phyloP scores from a whole-genome alignment of 2,329 filamentous ascomycete species.

The Nectriaceae sp. region DNA sequence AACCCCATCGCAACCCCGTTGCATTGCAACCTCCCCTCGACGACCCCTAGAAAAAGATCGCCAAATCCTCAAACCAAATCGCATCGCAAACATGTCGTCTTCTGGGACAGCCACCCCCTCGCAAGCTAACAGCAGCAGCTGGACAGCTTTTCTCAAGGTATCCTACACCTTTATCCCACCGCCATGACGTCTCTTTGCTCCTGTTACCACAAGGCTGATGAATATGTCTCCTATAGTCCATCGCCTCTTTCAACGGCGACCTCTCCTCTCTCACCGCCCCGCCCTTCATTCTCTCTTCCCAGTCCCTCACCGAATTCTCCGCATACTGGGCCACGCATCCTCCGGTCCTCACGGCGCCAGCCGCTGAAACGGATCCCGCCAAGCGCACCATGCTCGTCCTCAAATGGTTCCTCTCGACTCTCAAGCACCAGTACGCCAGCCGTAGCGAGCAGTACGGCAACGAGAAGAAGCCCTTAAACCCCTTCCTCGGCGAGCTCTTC shows the following conservation, averaged over 20 bases:
- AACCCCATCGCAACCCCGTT: constrained; percentile 1
- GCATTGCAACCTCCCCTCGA: background rate
- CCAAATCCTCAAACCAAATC: background rate
- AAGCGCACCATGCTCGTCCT: constrained; percentile 86
- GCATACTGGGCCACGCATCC: constrained; percentile 84
- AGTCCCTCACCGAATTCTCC: constrained; percentile 78
- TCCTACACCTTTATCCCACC: background rate
- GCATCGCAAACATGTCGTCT: constrained; percentile 32
- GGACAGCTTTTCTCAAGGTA: constrained; percentile 56
- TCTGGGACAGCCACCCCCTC: constrained; percentile 31
- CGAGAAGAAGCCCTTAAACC: constrained; percentile 97
- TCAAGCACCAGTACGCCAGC: constrained; percentile 81
- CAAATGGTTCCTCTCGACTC: constrained; percentile 92
- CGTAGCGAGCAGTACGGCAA: constrained; percentile 79
- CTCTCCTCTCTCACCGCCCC: constrained; percentile 79
- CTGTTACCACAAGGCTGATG: background rate
- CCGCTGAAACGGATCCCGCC: constrained; percentile 74
- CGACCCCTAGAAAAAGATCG: no score
- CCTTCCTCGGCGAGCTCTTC: constrained; percentile 94
- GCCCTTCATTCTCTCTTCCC: constrained; percentile 79
- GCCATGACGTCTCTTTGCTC: background rate
- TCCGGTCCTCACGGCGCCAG: constrained; percentile 76
- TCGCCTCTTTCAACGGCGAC: constrained; percentile 81
- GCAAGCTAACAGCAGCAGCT: constrained; percentile 47
- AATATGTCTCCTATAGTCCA: constrained; percentile 52